phyloP scores from a whole-genome alignment of 2,329 filamentous ascomycete species.

The Arthrobotrys sinensis region DNA sequence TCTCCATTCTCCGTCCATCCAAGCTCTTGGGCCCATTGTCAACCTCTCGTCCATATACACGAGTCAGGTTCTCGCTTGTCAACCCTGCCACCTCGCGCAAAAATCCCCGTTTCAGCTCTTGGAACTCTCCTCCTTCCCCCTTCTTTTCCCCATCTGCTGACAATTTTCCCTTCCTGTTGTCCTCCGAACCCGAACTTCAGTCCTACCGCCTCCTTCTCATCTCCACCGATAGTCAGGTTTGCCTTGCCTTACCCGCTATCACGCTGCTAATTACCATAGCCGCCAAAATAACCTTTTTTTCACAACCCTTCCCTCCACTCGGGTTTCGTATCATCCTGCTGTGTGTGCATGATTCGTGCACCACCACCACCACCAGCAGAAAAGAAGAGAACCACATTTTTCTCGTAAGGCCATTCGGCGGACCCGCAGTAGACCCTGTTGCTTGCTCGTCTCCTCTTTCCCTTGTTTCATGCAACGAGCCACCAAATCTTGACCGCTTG shows the following conservation, averaged over 20 bases:
- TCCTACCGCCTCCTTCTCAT: slow-evolving; percentile 45
- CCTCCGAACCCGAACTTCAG: slow-evolving; percentile 48
- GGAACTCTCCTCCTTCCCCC: slow-evolving; percentile 51
- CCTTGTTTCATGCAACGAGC: slow-evolving; percentile 55
- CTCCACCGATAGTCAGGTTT: slow-evolving; percentile 56
- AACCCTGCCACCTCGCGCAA: slow-evolving; percentile 59
- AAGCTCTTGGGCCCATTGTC: slow-evolving; percentile 14
- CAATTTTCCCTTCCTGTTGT: slow-evolving; percentile 41
- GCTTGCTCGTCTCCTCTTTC: slow-evolving; percentile 47
- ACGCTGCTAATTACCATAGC: slow-evolving; percentile 51
- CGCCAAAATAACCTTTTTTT: slow-evolving; percentile 40
- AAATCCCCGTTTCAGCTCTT: slow-evolving; percentile 60
- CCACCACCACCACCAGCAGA: slow-evolving; percentile 16
- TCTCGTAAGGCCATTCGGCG: slow-evolving; percentile 47
- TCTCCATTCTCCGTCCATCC: too few species aligned
- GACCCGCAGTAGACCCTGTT: slow-evolving; percentile 57
- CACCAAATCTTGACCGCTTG: slow-evolving; percentile 37
- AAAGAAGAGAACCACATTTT: slow-evolving; percentile 31
- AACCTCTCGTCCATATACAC: slow-evolving; percentile 23
- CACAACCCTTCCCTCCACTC: slow-evolving; percentile 20
- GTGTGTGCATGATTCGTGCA: slow-evolving; percentile 54
- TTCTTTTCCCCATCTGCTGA: slow-evolving; percentile 48
- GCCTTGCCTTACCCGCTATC: slow-evolving; percentile 43
- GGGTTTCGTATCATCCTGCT: slow-evolving; percentile 27
- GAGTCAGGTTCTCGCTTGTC: slow-evolving; percentile 60